phyloP scores from a whole-genome alignment of 2,329 filamentous ascomycete genomes.

The Trichophyton mentagrophytes region DNA sequence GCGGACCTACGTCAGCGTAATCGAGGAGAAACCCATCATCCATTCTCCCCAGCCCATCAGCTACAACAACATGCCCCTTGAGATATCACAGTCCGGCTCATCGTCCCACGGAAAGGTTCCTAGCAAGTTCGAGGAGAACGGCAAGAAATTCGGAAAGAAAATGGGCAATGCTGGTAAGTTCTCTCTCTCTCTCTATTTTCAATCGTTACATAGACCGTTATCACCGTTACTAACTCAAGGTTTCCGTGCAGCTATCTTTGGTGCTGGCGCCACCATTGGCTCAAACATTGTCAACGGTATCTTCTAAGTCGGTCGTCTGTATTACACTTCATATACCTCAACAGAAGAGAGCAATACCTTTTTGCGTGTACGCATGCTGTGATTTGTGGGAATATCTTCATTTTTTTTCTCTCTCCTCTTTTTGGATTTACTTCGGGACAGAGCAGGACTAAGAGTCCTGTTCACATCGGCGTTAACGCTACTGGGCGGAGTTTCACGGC shows the following conservation, averaged over 20 bases:
- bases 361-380: not conserved
- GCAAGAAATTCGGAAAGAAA: constrained; percentile 97
- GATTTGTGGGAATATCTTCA: not conserved
- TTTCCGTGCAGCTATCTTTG: constrained; percentile 57
- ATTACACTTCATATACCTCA: not conserved
- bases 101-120: constrained; percentile 33
- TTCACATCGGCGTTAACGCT: not conserved
- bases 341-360: not conserved
- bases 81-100: constrained; percentile 49
- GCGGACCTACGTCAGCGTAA: constrained; percentile 66
- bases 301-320: constrained; percentile 44
- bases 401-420: not conserved
- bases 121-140: constrained; percentile 58
- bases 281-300: constrained; percentile 83
- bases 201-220: not conserved
- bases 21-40: constrained; percentile 48
- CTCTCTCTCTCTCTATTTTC: not conserved
- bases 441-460: not conserved
- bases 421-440: not conserved
- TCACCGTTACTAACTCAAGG: constrained; percentile 32
- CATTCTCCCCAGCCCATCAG: constrained; percentile 30
- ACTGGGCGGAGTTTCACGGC: constrained; percentile 1
- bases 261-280: constrained; percentile 82
- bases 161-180: constrained; percentile 53
- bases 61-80: constrained; percentile 57